Base-by-base conservation (phyloP, 1,284 basidiomycete species). In the Phylloporus sp. region DNA sequence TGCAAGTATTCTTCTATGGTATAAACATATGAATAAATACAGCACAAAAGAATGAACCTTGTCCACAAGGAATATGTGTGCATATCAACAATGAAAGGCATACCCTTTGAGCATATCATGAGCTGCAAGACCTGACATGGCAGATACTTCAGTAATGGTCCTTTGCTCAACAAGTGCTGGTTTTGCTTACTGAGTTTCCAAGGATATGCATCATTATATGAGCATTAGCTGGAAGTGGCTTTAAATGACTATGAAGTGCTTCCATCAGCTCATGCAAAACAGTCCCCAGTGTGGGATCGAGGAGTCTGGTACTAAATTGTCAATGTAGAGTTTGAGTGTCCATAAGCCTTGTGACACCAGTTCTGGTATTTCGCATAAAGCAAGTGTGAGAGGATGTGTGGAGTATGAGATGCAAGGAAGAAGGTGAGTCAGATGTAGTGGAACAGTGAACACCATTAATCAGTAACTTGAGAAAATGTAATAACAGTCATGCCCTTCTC, bases 281-380 rank as follows among this genome's bases (percentile, higher is more conserved):
- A 1, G 95, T 95, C 66, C 90, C 94, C 74, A 99, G 89, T 3
- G 96, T 98, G 1, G 98, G 98, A 72, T 99, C 98, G 32, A 99
- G 85, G 82, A 99, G 76, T 99, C 98, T 24, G 96, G 95, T 0
- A 96, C 98, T 29, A 99, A 85, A 74, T 99, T 99, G 82, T 99
- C 98, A 75, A 99, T 98, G 79, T 97, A 99, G n/a, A 99, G 84
- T 78, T 99, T 98, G 64, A 99, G 86, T 0, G 98, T 99, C 8
- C 98, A 89, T 39, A 99, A 82, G 50, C 98, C 98, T 80, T 99
- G 98, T 51, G 95, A 92, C 63, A 99, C 93, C 56, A 98, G 87
- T 64, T 99, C 97, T 6, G 92, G 86, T 46, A 87, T 87, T 28
- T 95, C 96, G 65, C 93, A 90, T 53, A 99, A 82, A 15, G 98